phyloP scores from a whole-genome alignment of 2,329 filamentous ascomycete genomes.

The Knoxdaviesia capensis region DNA sequence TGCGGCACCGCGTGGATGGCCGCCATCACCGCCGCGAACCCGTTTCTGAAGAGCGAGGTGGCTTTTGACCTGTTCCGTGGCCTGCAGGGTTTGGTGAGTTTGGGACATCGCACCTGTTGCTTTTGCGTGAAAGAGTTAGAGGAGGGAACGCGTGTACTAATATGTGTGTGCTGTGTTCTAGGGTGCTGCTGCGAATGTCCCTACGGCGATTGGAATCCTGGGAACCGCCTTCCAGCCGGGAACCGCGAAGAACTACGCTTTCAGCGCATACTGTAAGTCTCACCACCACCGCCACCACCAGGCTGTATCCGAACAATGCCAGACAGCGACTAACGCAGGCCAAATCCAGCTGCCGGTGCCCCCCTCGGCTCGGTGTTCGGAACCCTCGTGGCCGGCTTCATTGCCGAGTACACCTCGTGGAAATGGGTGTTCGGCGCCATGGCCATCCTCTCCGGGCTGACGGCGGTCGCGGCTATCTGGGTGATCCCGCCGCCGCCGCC shows the following conservation, averaged over 20 bases:
- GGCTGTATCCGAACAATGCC: not conserved
- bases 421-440: constrained; percentile 48
- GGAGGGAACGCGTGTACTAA: not conserved
- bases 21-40: constrained; percentile 34
- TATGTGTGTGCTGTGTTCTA: not conserved
- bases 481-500: constrained; percentile 34
- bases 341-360: constrained; percentile 32
- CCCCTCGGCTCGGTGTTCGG: constrained; percentile 45
- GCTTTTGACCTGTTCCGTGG: constrained; percentile 46
- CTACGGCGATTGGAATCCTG: constrained; percentile 50
- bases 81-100: constrained; percentile 33
- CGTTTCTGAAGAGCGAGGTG: constrained; percentile 46
- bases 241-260: constrained; percentile 51
- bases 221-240: constrained; percentile 47
- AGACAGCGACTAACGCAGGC: not conserved
- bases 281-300: not conserved
- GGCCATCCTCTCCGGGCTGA: constrained; percentile 35
- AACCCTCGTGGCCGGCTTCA: constrained; percentile 42
- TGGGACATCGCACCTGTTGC: not conserved
- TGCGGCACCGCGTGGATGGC: constrained; percentile 43
- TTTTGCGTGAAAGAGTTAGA: not conserved
- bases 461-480: constrained; percentile 34
- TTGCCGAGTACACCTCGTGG: constrained; percentile 42
- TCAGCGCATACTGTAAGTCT: constrained; percentile 36
- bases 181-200: constrained; percentile 49